These are phyloP conservation scores for Trichoderma erinaceum DNA, from an alignment of 495 filamentous ascomycete species.

Conservation along the genomic window DNA sequence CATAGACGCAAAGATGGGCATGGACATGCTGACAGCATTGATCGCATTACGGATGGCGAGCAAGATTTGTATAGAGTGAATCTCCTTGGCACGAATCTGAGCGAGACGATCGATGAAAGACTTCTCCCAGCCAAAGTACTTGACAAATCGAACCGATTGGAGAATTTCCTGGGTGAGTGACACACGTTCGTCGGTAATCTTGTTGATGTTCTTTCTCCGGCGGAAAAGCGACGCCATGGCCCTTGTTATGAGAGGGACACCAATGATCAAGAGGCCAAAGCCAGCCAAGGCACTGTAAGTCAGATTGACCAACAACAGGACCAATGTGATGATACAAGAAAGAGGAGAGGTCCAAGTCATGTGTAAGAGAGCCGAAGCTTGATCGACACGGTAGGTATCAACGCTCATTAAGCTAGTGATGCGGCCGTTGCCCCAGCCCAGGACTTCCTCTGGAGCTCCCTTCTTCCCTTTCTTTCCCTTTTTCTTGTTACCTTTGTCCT, in stretches of 20 bases:
- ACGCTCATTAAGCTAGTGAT: conserved; percentile 90
- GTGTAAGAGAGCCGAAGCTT: conserved; percentile 81
- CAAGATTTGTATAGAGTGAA: conserved; percentile 70
- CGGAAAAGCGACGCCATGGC: conserved; percentile 66
- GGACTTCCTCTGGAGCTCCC: conserved; percentile 44
- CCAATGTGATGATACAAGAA: conserved; percentile 66
- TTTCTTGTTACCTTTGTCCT: conserved; percentile 19
- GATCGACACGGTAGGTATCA: conserved; percentile 84
- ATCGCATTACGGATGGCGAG: conserved; percentile 78
- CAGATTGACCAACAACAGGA: conserved; percentile 76
- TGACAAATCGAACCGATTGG: conserved; percentile 86
- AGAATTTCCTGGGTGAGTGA: conserved; percentile 89
- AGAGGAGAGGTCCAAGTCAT: conserved; percentile 83
- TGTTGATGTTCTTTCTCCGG: conserved; percentile 74
- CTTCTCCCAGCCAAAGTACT: conserved; percentile 92
- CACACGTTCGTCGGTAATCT: conserved; percentile 85
- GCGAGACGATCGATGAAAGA: conserved; percentile 73
- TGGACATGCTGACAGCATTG: conserved; percentile 63
- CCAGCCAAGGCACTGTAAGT: conserved; percentile 84
- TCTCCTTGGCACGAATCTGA: conserved; percentile 66
- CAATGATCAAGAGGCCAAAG: conserved; percentile 72
- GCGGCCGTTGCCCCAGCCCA: conserved; percentile 84
- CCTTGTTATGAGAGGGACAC: conserved; percentile 64
- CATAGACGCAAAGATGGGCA: conserved; percentile 93
- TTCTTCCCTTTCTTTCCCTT: conserved; percentile 25